phyloP scores from a whole-genome alignment of 768 basidiomycete genomes.

The Lentinula detonsa region DNA sequence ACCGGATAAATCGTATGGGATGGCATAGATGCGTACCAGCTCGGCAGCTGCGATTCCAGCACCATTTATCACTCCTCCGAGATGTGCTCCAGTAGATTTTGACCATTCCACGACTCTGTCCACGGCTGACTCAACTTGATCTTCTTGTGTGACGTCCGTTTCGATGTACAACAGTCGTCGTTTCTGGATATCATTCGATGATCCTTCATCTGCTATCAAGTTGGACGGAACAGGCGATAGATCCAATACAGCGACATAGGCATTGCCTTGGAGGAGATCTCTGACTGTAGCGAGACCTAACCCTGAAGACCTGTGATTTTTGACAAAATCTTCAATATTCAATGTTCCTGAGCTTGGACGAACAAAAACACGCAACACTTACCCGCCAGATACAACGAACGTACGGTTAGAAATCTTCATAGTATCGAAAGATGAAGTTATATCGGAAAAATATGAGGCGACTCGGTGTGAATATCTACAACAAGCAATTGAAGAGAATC shows the following conservation, averaged over 20 bases:
- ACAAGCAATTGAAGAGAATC: neutral
- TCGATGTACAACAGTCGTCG: conserved; percentile 3
- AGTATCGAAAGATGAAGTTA: neutral
- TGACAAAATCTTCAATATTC: neutral
- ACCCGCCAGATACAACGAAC: conserved; percentile 56
- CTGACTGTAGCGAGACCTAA: conserved; percentile 48
- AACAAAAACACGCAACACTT: conserved; percentile 8
- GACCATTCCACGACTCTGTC: conserved; percentile 33
- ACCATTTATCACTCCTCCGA: conserved; percentile 58
- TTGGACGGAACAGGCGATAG: conserved; percentile 24
- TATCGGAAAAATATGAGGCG: neutral
- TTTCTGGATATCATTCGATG: conserved; percentile 8
- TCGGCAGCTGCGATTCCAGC: conserved; percentile 42
- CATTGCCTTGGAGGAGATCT: conserved; percentile 35
- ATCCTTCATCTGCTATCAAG: neutral
- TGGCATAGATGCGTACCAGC: conserved; percentile 5
- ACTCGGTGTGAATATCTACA: neutral
- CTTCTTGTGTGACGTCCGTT: conserved; percentile 33
- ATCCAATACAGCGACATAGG: conserved; percentile 49
- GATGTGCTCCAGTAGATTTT: conserved; percentile 29
- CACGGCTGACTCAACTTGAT: conserved; percentile 32
- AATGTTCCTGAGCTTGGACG: neutral
- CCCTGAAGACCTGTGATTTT: conserved; percentile 41
- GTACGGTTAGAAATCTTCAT: conserved; percentile 51
- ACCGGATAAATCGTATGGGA: neutral